Evolutionary conservation across 805 yeast genomes (phyloP).

Genomic region (Sporopachydermia lactativora): DNA sequence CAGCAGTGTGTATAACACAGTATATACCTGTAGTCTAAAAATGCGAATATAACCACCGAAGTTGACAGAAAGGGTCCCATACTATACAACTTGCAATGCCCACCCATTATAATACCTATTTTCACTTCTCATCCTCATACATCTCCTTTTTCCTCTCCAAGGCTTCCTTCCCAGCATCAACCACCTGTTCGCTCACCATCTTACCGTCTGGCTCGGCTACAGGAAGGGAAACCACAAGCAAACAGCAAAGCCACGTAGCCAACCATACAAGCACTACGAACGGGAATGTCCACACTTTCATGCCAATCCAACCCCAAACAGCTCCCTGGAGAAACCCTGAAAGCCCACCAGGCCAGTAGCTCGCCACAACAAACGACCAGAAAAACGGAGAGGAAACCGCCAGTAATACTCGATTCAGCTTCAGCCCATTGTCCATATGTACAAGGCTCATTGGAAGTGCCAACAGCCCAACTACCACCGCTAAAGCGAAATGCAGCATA

Average conservation of each 20-base stretch:
- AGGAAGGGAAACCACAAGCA: neutral
- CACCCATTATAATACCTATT: too few species aligned
- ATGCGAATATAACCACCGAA: too few species aligned
- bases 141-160: slow-evolving; percentile 1
- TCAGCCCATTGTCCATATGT: slow-evolving; percentile 19
- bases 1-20: too few species aligned
- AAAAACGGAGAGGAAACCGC: slow-evolving; percentile 39
- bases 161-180: too few species aligned
- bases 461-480: slow-evolving; percentile 54
- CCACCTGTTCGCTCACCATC: too few species aligned
- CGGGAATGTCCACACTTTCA: slow-evolving; percentile 81
- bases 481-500: slow-evolving; percentile 75
- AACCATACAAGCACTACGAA: slow-evolving; percentile 64
- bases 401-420: slow-evolving; percentile 22
- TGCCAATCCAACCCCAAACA: slow-evolving; percentile 46
- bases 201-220: too few species aligned
- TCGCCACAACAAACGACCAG: slow-evolving; percentile 19
- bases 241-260: slow-evolving; percentile 55
- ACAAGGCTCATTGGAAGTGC: slow-evolving; percentile 65
- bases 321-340: slow-evolving; percentile 35
- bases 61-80: too few species aligned
- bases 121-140: neutral
- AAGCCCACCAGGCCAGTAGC: slow-evolving; percentile 20
- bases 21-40: too few species aligned
- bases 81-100: too few species aligned